These are phyloP conservation scores for Phanerodontia chrysosporium DNA, from an alignment of 768 basidiomycete genomes.

Conservation along the genomic window DNA sequence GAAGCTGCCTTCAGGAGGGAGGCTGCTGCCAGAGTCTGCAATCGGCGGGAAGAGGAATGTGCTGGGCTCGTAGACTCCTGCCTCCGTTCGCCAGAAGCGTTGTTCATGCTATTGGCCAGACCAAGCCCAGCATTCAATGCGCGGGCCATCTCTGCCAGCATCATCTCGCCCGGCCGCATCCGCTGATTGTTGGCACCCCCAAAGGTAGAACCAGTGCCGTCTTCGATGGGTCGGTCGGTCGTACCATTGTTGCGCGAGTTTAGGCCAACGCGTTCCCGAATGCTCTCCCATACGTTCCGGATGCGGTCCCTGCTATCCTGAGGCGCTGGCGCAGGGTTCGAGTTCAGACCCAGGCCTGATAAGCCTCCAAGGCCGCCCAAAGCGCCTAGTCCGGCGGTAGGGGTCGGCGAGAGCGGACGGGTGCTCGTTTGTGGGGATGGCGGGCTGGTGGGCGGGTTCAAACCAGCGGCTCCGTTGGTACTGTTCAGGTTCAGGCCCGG, in stretches of 20 bases:
- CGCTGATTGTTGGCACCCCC: slow-evolving; percentile 6
- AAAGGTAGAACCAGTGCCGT: background rate
- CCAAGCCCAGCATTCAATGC: slow-evolving; percentile 71
- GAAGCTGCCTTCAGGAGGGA: slow-evolving; percentile 63
- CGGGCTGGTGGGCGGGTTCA: slow-evolving; percentile 7
- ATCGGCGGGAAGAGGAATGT: background rate
- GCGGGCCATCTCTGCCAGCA: slow-evolving; percentile 78
- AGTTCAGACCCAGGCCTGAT: slow-evolving; percentile 16
- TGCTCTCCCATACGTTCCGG: slow-evolving; percentile 62
- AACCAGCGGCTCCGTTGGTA: slow-evolving; percentile 10
- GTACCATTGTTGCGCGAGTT: slow-evolving; percentile 10
- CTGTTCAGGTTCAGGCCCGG: slow-evolving; percentile 41
- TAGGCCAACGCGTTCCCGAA: slow-evolving; percentile 67
- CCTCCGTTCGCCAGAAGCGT: background rate
- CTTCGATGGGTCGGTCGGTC: background rate
- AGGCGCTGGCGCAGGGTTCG: slow-evolving; percentile 2
- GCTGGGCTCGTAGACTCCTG: background rate
- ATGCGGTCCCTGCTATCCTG: slow-evolving; percentile 36
- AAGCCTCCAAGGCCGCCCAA: slow-evolving; percentile 29
- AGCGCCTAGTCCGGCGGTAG: slow-evolving; percentile 31
- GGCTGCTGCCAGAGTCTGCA: slow-evolving; percentile 14
- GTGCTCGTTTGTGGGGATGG: slow-evolving; percentile 18
- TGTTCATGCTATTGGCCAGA: slow-evolving; percentile 12
- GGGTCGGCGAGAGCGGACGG: slow-evolving; percentile 39
- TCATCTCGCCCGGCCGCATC: slow-evolving; percentile 58